Percentiles rank a stretch among this genome's conserved stretches.
Evolutionary conservation across 2,329 filamentous ascomycete genomes (phyloP).

Genomic region (Diplodia seriata): DNA sequence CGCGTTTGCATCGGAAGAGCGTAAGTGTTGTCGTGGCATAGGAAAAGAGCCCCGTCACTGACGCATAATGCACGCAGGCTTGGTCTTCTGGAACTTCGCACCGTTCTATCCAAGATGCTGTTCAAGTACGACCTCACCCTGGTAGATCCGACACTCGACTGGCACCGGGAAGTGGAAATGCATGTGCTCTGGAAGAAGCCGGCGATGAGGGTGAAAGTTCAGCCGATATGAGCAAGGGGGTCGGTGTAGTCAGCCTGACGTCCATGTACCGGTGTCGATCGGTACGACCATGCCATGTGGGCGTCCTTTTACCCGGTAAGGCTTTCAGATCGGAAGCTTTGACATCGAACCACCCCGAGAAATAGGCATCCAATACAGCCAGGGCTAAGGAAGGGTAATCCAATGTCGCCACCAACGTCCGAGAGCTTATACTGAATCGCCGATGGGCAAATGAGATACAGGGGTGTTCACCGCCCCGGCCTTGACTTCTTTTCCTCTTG

Average conservation of each 20-base stretch:
- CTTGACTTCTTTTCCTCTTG: too few species aligned
- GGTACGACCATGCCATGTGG: too few species aligned
- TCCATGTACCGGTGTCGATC: not conserved
- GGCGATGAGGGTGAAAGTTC: not conserved
- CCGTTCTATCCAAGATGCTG: not conserved
- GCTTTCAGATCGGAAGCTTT: not conserved
- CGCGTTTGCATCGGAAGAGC: not conserved
- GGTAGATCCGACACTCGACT: not conserved
- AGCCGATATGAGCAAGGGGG: not conserved
- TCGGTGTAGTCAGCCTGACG: not conserved
- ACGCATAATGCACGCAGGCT: not conserved
- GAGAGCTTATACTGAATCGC: too few species aligned
- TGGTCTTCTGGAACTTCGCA: not conserved
- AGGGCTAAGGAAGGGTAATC: not conserved
- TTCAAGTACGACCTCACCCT: not conserved
- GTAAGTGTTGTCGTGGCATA: not conserved
- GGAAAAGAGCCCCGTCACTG: not conserved
- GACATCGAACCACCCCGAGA: not conserved
- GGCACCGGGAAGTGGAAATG: not conserved
- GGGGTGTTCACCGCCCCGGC: too few species aligned
- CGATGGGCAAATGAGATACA: too few species aligned
- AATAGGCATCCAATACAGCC: not conserved
- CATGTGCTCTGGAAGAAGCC: conserved; percentile 1
- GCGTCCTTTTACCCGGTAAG: not conserved
- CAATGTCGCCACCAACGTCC: not conserved